Percentiles rank a stretch among this genome's conserved stretches.
Conservation (phyloP, 441 rosid species). For the Theobroma grandiflorum region DNA sequence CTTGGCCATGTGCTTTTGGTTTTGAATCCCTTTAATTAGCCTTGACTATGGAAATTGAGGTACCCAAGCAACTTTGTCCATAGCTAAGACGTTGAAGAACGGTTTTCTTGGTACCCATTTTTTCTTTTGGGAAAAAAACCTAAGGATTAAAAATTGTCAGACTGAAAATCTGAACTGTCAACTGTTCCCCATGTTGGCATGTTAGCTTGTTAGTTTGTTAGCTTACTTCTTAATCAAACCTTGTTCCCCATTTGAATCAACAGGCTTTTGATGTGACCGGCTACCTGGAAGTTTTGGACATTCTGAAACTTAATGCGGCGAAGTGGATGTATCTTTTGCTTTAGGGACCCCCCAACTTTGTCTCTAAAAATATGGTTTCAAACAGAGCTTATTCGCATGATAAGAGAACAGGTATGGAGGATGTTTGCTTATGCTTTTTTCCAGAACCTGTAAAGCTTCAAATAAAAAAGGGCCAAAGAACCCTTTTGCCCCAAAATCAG, state of each 20-base stretch:
- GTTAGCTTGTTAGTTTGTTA: too few relatives aligned
- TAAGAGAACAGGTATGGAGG: not conserved
- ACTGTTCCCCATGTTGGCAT: too few relatives aligned
- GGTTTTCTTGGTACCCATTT: too few relatives aligned
- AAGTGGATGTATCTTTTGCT: not conserved
- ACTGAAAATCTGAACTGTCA: too few relatives aligned
- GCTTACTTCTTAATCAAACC: not conserved
- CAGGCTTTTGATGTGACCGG: not conserved
- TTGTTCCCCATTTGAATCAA: not conserved
- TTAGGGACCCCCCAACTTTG: not conserved
- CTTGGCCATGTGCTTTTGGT: too few relatives aligned
- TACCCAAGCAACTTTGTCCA: too few relatives aligned
- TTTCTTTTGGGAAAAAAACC: too few relatives aligned
- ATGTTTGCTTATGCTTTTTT: not conserved
- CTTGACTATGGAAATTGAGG: too few relatives aligned
- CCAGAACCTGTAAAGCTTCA: not conserved
- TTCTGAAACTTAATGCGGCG: not conserved
- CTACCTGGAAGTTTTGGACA: not conserved
- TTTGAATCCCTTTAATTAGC: too few relatives aligned
- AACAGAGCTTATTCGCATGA: not conserved
- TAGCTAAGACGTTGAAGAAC: too few relatives aligned
- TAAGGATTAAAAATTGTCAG: too few relatives aligned
- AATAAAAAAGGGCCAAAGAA: not conserved
- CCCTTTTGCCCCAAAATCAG: conserved; percentile 7
- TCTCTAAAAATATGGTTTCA: not conserved